Evolutionary conservation across 108 stramenopile genomes (phyloP).

Genomic region (Nitzschia sp.): DNA sequence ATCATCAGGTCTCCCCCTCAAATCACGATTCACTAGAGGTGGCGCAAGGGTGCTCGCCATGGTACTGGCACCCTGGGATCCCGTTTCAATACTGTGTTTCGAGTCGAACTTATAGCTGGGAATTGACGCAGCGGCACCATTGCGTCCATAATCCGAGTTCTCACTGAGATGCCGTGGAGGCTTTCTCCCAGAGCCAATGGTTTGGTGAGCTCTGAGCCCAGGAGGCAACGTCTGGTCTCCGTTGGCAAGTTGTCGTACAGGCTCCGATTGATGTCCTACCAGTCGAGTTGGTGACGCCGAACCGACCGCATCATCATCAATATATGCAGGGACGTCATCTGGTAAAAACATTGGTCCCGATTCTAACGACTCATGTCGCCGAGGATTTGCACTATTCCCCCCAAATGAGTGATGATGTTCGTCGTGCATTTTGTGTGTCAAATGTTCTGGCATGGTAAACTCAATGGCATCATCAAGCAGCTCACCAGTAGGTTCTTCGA

Average conservation of each 20-base stretch:
- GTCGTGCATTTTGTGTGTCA: neutral
- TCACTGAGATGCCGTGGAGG: neutral
- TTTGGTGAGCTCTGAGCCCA: neutral
- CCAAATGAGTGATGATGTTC: neutral
- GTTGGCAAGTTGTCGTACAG: neutral
- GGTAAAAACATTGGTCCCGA: slow-evolving; percentile 7
- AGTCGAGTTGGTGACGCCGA: neutral
- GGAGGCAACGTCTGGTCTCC: neutral
- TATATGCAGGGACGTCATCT: neutral
- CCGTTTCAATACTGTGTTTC: neutral
- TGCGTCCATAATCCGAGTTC: neutral
- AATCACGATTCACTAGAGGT: neutral
- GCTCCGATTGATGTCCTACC: neutral
- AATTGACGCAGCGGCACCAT: too few species aligned
- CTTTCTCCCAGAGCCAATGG: neutral
- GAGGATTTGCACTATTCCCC: neutral
- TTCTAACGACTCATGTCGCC: neutral
- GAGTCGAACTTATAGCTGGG: neutral
- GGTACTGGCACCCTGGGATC: neutral
- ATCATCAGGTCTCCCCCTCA: slow-evolving; percentile 9
- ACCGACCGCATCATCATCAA: neutral
- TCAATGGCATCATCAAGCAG: neutral
- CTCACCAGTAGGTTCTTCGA: neutral
- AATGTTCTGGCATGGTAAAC: neutral
- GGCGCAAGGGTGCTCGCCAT: neutral